Percentiles rank a stretch among this genome's conserved stretches.
Evolutionary conservation across 2,329 filamentous ascomycete species (phyloP).

Genomic region (Penicillium rolfsii): DNA sequence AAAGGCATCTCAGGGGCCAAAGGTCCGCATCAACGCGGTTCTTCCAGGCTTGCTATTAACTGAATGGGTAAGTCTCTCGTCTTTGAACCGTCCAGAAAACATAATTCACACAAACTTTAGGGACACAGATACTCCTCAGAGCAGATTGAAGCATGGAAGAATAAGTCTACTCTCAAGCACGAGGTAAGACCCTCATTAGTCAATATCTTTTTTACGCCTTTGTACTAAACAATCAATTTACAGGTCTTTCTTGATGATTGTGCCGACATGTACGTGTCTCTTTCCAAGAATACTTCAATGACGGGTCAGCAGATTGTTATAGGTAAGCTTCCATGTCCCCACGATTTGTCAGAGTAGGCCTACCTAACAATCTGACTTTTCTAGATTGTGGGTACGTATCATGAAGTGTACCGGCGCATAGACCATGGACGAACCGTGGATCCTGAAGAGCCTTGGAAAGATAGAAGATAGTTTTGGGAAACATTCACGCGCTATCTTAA

Average conservation of each 20-base stretch:
- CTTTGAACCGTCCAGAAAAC: background rate
- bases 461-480: no score
- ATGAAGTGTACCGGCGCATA: background rate
- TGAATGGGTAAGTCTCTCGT: slow-evolving; percentile 5
- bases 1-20: slow-evolving; percentile 46
- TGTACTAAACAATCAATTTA: background rate
- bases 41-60: slow-evolving; percentile 10
- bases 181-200: background rate
- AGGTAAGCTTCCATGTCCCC: slow-evolving; percentile 21
- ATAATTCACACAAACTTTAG: background rate
- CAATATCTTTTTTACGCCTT: background rate
- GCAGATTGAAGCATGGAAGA: background rate
- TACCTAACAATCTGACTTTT: background rate
- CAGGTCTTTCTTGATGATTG: slow-evolving; percentile 36
- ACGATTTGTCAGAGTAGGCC: no score
- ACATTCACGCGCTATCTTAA: no score
- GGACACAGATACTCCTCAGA: background rate
- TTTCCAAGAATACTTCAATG: slow-evolving; percentile 38
- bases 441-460: no score
- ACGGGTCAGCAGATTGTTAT: slow-evolving; percentile 40
- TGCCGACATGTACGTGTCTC: slow-evolving; percentile 30
- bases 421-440: no score
- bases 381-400: background rate
- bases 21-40: slow-evolving; percentile 62
- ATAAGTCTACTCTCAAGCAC: background rate